phyloP scores from a whole-genome alignment of 1,284 basidiomycete species.

The Cystobasidium sp. region DNA sequence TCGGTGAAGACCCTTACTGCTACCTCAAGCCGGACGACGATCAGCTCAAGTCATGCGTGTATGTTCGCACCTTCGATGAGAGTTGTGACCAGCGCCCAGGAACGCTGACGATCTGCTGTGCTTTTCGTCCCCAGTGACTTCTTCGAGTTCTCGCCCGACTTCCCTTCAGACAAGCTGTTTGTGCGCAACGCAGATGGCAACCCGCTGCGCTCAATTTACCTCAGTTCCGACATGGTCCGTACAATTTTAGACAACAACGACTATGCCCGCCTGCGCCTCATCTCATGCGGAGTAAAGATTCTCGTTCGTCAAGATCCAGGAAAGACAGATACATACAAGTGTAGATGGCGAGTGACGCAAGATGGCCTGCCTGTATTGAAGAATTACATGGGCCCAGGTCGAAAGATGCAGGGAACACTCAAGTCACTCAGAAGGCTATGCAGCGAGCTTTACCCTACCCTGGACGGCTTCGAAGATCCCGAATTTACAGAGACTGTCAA shows the following conservation, averaged over 20 bases:
- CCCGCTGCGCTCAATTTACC: slow-evolving; percentile 77
- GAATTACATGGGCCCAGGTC: slow-evolving; percentile 71
- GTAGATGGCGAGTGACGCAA: slow-evolving; percentile 70
- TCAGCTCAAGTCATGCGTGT: slow-evolving; percentile 73
- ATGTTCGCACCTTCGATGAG: slow-evolving; percentile 52
- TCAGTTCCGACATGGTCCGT: slow-evolving; percentile 79
- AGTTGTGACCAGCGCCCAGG: not conserved
- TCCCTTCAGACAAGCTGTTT: slow-evolving; percentile 76
- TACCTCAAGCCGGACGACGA: slow-evolving; percentile 75
- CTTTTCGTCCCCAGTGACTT: slow-evolving; percentile 63
- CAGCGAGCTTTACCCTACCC: slow-evolving; percentile 73
- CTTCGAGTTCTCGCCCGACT: slow-evolving; percentile 72
- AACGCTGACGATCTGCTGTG: not conserved
- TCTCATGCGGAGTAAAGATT: slow-evolving; percentile 85
- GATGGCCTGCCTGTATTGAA: slow-evolving; percentile 84
- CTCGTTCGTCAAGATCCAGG: slow-evolving; percentile 64
- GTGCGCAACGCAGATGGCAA: slow-evolving; percentile 85
- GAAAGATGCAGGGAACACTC: slow-evolving; percentile 69
- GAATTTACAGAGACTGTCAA: slow-evolving; percentile 61
- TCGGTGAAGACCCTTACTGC: slow-evolving; percentile 90
- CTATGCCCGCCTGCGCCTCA: slow-evolving; percentile 80
- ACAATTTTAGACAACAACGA: slow-evolving; percentile 79
- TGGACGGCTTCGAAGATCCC: slow-evolving; percentile 65
- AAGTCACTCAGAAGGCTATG: slow-evolving; percentile 70
- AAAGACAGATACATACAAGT: slow-evolving; percentile 58